Percentiles rank a stretch among this genome's conserved stretches.
These are phyloP conservation scores for Rhinocladiella similis DNA, from an alignment of 2,329 filamentous ascomycete species.

Conservation along the genomic window DNA sequence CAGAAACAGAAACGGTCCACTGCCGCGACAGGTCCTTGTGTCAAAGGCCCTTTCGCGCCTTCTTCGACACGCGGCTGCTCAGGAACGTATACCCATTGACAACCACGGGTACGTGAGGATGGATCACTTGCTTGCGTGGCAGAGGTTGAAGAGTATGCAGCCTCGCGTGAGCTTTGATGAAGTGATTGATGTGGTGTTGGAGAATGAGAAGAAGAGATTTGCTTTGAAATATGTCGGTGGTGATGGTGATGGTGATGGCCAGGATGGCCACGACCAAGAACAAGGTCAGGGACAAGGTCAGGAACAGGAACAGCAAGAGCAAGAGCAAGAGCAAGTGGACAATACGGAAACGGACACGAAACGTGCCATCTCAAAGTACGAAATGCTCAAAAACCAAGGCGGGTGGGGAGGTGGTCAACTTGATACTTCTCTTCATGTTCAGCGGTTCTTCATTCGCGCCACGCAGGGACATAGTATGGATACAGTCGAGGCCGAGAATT, in stretches of 20 bases:
- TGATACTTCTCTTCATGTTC: slow-evolving; percentile 34
- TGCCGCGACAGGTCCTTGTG: slow-evolving; percentile 44
- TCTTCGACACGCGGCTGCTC: slow-evolving; percentile 61
- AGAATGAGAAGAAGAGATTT: slow-evolving; percentile 91
- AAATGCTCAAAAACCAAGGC: slow-evolving; percentile 11
- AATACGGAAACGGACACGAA: slow-evolving; percentile 32
- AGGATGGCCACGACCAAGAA: not conserved
- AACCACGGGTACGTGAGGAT: slow-evolving; percentile 62
- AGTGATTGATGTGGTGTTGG: slow-evolving; percentile 66
- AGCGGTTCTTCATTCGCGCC: slow-evolving; percentile 83
- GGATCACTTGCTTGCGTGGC: slow-evolving; percentile 59
- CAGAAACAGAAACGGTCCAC: too few species aligned
- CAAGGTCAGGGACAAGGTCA: slow-evolving; percentile 19
- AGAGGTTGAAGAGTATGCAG: slow-evolving; percentile 65
- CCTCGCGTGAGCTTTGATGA: slow-evolving; percentile 67
- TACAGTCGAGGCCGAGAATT: slow-evolving; percentile 65
- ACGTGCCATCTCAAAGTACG: slow-evolving; percentile 39
- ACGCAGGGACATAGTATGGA: slow-evolving; percentile 92
- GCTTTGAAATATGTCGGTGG: slow-evolving; percentile 61
- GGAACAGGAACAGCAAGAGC: too few species aligned
- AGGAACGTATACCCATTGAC: slow-evolving; percentile 60
- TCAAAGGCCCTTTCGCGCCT: slow-evolving; percentile 54
- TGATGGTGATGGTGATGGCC: slow-evolving; percentile 18
- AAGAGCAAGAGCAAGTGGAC: slow-evolving; percentile 15
- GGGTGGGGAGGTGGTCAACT: slow-evolving; percentile 51